A percentile compares a stretch with the other conserved stretches of the same genome.
phyloP scores from a whole-genome alignment of 1,284 basidiomycete species.

The Caloboletus inedulis region DNA sequence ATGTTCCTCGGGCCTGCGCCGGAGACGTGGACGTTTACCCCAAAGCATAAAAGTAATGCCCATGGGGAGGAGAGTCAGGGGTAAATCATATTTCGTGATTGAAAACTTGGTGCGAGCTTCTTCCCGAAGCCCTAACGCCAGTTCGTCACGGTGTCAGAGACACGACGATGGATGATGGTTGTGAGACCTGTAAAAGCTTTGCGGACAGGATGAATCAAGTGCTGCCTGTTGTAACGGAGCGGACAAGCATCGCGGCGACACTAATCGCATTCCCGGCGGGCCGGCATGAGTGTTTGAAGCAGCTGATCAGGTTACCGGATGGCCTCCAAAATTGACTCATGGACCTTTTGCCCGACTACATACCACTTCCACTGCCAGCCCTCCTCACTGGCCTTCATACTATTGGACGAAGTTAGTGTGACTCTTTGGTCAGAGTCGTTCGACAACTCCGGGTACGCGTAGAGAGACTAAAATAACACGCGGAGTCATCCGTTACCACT shows the following conservation, averaged over 20 bases:
- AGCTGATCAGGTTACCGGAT: too few species aligned
- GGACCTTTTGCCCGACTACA: neutral
- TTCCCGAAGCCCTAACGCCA: neutral
- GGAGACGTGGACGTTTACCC: constrained; percentile 64
- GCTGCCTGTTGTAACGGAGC: neutral
- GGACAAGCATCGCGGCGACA: neutral
- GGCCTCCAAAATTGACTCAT: too few species aligned
- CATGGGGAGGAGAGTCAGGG: constrained; percentile 58
- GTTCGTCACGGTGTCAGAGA: neutral
- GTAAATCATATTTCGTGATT: constrained; percentile 3
- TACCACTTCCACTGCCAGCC: too few species aligned
- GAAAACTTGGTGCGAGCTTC: neutral
- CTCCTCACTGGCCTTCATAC: too few species aligned
- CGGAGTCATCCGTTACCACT: too few species aligned
- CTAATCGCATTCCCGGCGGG: neutral
- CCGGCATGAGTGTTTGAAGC: too few species aligned
- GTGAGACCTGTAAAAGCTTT: neutral
- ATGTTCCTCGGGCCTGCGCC: constrained; percentile 85
- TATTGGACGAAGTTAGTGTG: too few species aligned
- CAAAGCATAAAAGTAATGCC: constrained; percentile 74
- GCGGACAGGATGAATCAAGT: neutral
- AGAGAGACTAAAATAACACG: too few species aligned
- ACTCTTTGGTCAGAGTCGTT: too few species aligned
- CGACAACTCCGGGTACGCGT: too few species aligned
- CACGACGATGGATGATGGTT: neutral